phyloP scores from a whole-genome alignment of 2,329 filamentous ascomycete genomes.

The Pestalotiopsis sp. region DNA sequence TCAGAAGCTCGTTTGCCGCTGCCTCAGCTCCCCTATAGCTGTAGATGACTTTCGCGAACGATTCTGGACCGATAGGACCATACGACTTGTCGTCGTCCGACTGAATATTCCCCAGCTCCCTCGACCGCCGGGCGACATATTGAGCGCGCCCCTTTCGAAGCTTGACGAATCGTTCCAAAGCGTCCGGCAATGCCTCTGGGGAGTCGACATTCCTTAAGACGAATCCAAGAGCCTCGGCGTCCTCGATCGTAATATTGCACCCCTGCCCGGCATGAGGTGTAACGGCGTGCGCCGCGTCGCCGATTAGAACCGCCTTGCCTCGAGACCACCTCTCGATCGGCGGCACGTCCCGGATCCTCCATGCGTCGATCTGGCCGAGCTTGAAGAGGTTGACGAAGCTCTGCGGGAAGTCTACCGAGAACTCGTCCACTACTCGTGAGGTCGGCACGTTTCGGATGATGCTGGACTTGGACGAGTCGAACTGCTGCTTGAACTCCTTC shows the following conservation, averaged over 20 bases:
- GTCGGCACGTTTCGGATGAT: slow-evolving; percentile 21
- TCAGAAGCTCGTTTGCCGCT: not conserved
- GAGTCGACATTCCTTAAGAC: slow-evolving; percentile 8
- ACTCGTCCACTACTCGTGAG: slow-evolving; percentile 17
- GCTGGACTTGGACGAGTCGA: slow-evolving; percentile 19
- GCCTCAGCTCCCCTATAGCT: slow-evolving; percentile 21
- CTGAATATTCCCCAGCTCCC: slow-evolving; percentile 18
- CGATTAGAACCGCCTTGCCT: slow-evolving; percentile 10
- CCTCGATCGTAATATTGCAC: slow-evolving; percentile 25
- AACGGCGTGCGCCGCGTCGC: slow-evolving; percentile 22
- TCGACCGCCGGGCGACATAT: slow-evolving; percentile 20
- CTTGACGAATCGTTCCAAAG: slow-evolving; percentile 18
- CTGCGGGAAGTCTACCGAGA: slow-evolving; percentile 17
- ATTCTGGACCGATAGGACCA: slow-evolving; percentile 18
- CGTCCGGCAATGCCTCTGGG: not conserved
- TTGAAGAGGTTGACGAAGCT: slow-evolving; percentile 11
- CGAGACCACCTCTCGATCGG: slow-evolving; percentile 16
- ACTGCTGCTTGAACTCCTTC: slow-evolving; percentile 20
- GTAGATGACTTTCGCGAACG: slow-evolving; percentile 21
- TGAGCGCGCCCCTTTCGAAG: slow-evolving; percentile 21
- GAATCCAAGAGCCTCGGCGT: slow-evolving; percentile 20
- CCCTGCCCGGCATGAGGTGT: slow-evolving; percentile 23
- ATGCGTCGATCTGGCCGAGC: slow-evolving; percentile 18
- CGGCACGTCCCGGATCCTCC: slow-evolving; percentile 22
- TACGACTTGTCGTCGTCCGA: slow-evolving; percentile 18